Percentiles rank a stretch among this genome's conserved stretches.
Conservation (phyloP, 768 basidiomycete genomes). For the Cubamyces sp. region DNA sequence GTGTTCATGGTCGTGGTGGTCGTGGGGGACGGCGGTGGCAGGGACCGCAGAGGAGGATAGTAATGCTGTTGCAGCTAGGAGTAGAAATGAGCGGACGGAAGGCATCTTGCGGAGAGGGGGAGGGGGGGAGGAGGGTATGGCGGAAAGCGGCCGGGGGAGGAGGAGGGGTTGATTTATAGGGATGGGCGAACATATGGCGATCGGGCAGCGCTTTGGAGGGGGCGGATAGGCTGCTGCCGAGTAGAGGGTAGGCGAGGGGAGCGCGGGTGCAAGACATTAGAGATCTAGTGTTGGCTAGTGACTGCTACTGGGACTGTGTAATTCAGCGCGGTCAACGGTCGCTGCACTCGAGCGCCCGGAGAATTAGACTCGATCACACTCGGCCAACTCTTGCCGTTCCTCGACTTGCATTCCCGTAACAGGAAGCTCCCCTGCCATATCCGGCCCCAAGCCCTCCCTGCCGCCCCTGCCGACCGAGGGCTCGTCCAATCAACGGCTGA, state of each 20-base stretch:
- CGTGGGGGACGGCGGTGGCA: constrained; percentile 23
- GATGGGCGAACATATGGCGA: not conserved
- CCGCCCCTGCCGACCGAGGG: constrained; percentile 5
- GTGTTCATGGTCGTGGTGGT: constrained; percentile 30
- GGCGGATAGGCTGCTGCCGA: too few relatives aligned
- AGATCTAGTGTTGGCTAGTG: too few relatives aligned
- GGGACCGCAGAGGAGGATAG: constrained; percentile 18
- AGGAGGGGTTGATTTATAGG: constrained; percentile 10
- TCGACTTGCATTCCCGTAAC: constrained; percentile 1
- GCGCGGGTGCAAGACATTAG: too few relatives aligned
- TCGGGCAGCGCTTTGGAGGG: not conserved
- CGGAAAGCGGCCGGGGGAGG: not conserved
- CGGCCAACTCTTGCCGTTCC: constrained; percentile 19
- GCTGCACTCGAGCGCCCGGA: not conserved
- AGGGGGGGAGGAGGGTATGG: not conserved
- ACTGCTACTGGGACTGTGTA: too few relatives aligned
- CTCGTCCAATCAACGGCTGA: not conserved
- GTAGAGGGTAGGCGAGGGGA: too few relatives aligned
- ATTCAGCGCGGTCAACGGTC: not conserved
- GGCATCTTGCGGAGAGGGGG: constrained; percentile 26
- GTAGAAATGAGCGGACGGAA: constrained; percentile 47
- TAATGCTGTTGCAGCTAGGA: constrained; percentile 22
- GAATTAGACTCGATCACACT: constrained; percentile 21
- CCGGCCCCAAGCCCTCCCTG: constrained; percentile 1
- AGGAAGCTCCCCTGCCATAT: constrained; percentile 16